phyloP scores from a whole-genome alignment of 345 rosid species.

The Salix suchowensis region DNA sequence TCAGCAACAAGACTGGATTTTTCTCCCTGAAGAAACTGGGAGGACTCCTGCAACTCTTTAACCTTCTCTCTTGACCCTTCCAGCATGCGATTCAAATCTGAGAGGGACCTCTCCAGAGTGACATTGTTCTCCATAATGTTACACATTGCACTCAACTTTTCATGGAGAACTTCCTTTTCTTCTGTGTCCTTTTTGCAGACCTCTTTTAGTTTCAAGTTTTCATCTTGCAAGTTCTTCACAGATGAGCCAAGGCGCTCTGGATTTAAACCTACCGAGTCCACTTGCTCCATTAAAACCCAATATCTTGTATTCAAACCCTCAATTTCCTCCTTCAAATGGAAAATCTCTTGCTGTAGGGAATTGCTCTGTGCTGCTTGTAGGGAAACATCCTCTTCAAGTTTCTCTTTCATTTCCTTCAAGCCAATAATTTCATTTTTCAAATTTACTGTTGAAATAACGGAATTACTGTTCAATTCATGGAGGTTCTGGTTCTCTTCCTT shows the following conservation, averaged over 20 bases:
- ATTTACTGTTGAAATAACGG: constrained; percentile 35
- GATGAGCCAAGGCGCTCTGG: constrained; percentile 20
- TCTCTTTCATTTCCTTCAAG: constrained; percentile 26
- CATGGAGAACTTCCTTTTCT: constrained; percentile 26
- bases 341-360: constrained; percentile 24
- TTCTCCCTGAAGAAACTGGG: constrained; percentile 46
- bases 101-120: constrained; percentile 21
- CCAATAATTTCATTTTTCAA: constrained; percentile 37
- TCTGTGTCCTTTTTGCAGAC: constrained; percentile 15
- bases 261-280: constrained; percentile 16
- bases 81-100: constrained; percentile 17
- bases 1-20: constrained; percentile 26
- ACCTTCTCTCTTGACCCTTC: constrained; percentile 23
- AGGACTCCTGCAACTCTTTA: constrained; percentile 44
- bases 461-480: constrained; percentile 42
- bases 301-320: constrained; percentile 24
- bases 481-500: constrained; percentile 32
- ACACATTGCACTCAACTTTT: constrained; percentile 57
- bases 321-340: constrained; percentile 24
- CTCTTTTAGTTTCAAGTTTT: constrained; percentile 21
- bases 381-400: constrained; percentile 21
- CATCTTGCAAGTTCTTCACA: constrained; percentile 23
- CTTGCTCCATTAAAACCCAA: constrained; percentile 21
- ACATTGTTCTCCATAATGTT: constrained; percentile 50
- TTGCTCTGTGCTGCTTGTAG: constrained; percentile 18